Conservation (phyloP, 2,329 filamentous ascomycete genomes). For the Chaetomium sp. region DNA sequence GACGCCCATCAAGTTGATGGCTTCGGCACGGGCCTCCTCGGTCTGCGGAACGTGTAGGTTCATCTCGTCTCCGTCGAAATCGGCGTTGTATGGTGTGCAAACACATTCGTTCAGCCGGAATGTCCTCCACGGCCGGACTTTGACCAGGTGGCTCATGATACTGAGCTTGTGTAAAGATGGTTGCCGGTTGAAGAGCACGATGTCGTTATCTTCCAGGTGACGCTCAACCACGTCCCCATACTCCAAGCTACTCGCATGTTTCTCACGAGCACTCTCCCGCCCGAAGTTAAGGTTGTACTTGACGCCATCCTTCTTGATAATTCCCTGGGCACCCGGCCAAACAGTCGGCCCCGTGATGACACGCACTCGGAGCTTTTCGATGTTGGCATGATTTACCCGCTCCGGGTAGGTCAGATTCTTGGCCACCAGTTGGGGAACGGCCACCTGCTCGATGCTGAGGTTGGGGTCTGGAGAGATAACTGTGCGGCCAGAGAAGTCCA, state of each 20-base stretch:
- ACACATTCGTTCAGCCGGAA: slow-evolving; percentile 98
- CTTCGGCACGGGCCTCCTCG: slow-evolving; percentile 91
- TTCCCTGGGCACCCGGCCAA: slow-evolving; percentile 83
- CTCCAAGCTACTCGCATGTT: slow-evolving; percentile 65
- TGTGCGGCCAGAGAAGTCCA: slow-evolving; percentile 94
- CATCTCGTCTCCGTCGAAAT: slow-evolving; percentile 99
- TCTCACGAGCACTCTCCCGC: slow-evolving; percentile 46
- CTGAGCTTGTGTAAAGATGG: slow-evolving; percentile 96
- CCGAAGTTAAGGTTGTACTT: slow-evolving; percentile 72
- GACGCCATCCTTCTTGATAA: slow-evolving; percentile 64
- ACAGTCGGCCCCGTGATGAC: slow-evolving; percentile 68
- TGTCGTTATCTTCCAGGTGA: slow-evolving; percentile 89
- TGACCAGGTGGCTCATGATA: slow-evolving; percentile 93
- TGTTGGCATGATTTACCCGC: slow-evolving; percentile 76
- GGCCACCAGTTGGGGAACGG: slow-evolving; percentile 84
- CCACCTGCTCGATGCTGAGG: slow-evolving; percentile 85
- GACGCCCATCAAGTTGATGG: slow-evolving; percentile 94
- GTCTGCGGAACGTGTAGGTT: slow-evolving; percentile 97
- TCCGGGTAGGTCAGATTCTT: slow-evolving; percentile 96
- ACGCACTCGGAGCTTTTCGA: slow-evolving; percentile 68
- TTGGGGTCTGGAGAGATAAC: slow-evolving; percentile 98
- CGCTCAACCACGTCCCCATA: slow-evolving; percentile 88
- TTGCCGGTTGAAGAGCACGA: slow-evolving; percentile 96
- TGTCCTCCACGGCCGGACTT: slow-evolving; percentile 89
- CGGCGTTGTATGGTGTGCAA: slow-evolving; percentile 95